Evolutionary conservation across 2,329 filamentous ascomycete species (phyloP).

Genomic region (Calonectria pteridis): DNA sequence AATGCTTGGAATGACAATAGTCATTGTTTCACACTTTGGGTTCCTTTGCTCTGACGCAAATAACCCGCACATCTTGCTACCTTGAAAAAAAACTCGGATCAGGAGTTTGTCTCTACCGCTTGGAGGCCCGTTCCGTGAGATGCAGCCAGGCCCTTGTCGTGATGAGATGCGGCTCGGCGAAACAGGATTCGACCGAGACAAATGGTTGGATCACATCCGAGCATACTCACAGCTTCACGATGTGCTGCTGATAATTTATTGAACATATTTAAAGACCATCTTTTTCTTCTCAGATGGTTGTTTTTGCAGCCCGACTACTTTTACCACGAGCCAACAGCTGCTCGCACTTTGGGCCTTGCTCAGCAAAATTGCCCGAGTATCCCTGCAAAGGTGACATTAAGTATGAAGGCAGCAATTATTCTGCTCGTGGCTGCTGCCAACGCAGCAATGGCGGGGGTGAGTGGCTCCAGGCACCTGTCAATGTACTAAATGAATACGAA

Average conservation of each 20-base stretch:
- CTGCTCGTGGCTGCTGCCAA: not conserved
- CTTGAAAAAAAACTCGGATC: not conserved
- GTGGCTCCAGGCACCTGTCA: not conserved
- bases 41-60: not conserved
- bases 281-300: not conserved
- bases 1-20: not conserved
- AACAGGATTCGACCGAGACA: not conserved
- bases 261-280: not conserved
- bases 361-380: too few relatives aligned
- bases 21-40: not conserved
- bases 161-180: not conserved
- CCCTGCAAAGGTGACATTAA: not conserved
- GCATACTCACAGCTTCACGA: not conserved
- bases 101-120: not conserved
- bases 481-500: not conserved
- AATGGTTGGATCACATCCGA: not conserved
- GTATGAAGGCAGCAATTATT: not conserved
- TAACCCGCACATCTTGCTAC: not conserved
- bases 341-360: too few relatives aligned
- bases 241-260: not conserved
- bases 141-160: not conserved
- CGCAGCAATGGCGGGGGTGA: not conserved
- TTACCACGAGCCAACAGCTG: not conserved
- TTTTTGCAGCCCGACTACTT: too few relatives aligned
- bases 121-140: not conserved